Evolutionary conservation across 23 red algal species (phyloP), one percentile per base, ranked within the genome.

Genomic region (Gracilaria caudata): DNA sequence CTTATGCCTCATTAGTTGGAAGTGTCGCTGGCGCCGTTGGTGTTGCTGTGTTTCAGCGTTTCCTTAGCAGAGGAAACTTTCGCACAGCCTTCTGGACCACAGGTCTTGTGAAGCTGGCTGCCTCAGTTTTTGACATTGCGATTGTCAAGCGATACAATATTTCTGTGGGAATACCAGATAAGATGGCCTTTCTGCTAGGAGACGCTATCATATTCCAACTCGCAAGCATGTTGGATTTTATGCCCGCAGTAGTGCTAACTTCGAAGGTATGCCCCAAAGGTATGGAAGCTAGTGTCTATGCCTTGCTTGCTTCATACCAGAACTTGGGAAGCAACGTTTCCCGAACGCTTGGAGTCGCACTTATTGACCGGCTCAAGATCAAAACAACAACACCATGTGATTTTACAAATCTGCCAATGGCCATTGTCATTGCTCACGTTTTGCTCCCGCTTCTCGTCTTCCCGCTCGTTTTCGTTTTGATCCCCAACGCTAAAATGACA

Each of bases 201-300:
- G 90, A 93, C 75, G 90, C 90, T 41, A 72, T 93, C 28, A 86
- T 93, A 34, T 80, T 73, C 11, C 79, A 93, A 26, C 72, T 93
- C 7, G 77, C 77, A 16, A 33, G 32, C 46, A 86, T 47, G 34
- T 35, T 93, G 6, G 81, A 93, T 32, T 86, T 93, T 44, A 93
- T 93, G 90, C 90, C 90, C 9, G 90, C 90, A 34, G 82, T 93
- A 11, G 90, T 93, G 14, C 73, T 93, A 0, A 93, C 90, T 25
- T 93, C 90, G n/a, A 86, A 84, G 38, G 90, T 86, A 33, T 93
- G 90, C 79, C 90, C 90, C 17, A 76, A 76, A 28, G 90, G 90
- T 11, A 86, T 93, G 81, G 90, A 93, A 49, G 80, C 90, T 5
- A 93, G 80, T 54, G 80, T 93, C 28, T 93, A 93, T 61, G 90